Evolutionary conservation across 768 basidiomycete species (phyloP).

Genomic region (Gloeostereum incarnatum): DNA sequence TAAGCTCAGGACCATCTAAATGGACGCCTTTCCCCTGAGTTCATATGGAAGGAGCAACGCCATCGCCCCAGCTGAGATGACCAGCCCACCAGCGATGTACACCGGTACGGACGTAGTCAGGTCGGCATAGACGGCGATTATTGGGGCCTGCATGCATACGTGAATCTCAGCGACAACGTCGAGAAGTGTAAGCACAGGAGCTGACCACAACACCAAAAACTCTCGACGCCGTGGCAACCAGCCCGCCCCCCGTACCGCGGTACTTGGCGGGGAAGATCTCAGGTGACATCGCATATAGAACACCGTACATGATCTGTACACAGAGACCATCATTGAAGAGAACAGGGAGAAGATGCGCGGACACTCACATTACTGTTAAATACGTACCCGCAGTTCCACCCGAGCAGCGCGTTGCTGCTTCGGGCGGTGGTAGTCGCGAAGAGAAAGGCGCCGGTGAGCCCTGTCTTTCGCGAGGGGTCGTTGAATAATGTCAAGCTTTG

Average conservation of each 20-base stretch:
- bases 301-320: conserved; percentile 68
- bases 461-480: conserved; percentile 37
- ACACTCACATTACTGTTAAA: conserved; percentile 47
- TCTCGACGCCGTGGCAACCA: conserved; percentile 49
- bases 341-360: not conserved
- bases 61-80: conserved; percentile 50
- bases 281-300: conserved; percentile 60
- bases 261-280: conserved; percentile 68
- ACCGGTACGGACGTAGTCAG: conserved; percentile 58
- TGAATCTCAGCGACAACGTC: not conserved
- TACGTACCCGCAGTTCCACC: conserved; percentile 75
- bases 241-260: conserved; percentile 63
- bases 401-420: conserved; percentile 57
- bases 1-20: conserved; percentile 36
- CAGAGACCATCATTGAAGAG: not conserved
- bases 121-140: conserved; percentile 65
- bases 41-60: conserved; percentile 65
- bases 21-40: conserved; percentile 60
- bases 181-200: conserved; percentile 27
- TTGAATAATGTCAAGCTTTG: conserved; percentile 26
- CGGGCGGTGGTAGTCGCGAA: conserved; percentile 69
- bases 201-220: conserved; percentile 69
- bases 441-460: conserved; percentile 67
- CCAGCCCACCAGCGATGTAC: conserved; percentile 58
- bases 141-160: conserved; percentile 47